These are phyloP conservation scores for Fragaria iinumae DNA, from an alignment of 306 rosid species.

Conservation along the genomic window DNA sequence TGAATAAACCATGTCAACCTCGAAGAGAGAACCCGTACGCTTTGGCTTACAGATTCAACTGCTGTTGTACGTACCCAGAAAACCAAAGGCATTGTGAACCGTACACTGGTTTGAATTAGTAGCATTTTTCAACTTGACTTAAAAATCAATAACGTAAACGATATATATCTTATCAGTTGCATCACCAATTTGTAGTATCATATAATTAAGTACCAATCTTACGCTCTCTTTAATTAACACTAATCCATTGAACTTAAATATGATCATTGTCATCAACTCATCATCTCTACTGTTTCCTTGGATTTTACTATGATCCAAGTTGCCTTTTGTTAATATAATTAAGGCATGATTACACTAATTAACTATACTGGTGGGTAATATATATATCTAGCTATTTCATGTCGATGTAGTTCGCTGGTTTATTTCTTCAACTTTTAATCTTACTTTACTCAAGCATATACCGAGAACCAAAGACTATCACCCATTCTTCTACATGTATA, in stretches of 20 bases:
- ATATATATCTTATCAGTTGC: slow-evolving; percentile 7
- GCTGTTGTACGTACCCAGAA: not conserved
- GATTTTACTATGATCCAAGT: not conserved
- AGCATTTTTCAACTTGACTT: not conserved
- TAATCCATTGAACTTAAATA: not conserved
- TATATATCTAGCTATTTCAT: not conserved
- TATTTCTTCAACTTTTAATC: not conserved
- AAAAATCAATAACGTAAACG: not conserved
- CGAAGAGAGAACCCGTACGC: not conserved
- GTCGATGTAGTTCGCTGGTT: not conserved
- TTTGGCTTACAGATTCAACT: not conserved
- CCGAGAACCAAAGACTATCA: too few species aligned
- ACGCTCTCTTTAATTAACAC: not conserved
- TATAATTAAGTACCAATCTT: not conserved
- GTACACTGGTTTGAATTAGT: slow-evolving; percentile 9
- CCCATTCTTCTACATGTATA: too few species aligned
- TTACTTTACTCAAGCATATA: not conserved
- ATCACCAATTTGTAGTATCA: slow-evolving; percentile 1
- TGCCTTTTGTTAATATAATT: not conserved
- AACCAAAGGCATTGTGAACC: slow-evolving; percentile 5
- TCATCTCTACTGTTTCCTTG: not conserved
- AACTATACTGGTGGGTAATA: not conserved
- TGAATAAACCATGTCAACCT: not conserved
- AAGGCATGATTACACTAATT: not conserved
- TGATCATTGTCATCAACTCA: not conserved